A percentile compares a stretch with the other conserved stretches of the same genome.
Evolutionary conservation across 768 basidiomycete species (phyloP).

Genomic region (Tricholoma hemisulphureum): DNA sequence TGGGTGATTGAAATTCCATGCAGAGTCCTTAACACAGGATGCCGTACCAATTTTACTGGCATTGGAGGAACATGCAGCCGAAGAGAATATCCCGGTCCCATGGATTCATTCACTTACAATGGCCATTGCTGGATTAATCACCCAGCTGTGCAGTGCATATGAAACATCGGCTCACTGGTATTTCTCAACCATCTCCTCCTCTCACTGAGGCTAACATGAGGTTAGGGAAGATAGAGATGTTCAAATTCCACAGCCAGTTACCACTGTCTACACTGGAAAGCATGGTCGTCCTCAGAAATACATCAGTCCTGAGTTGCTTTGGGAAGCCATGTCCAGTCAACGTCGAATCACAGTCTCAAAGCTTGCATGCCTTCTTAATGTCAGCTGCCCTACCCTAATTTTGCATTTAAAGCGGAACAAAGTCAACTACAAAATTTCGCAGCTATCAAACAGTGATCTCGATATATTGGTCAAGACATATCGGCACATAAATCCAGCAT

Average conservation of each 20-base stretch:
- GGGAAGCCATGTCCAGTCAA: not conserved
- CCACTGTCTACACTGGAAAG: not conserved
- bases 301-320: not conserved
- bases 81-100: not conserved
- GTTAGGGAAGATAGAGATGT: not conserved
- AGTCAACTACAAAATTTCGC: too few relatives aligned
- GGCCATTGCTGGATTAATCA: not conserved
- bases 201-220: not conserved
- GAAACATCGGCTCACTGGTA: not conserved
- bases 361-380: too few relatives aligned
- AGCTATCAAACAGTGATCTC: not conserved
- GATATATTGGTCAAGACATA: too few relatives aligned
- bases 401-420: not conserved
- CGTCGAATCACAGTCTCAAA: not conserved
- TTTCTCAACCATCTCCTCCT: not conserved
- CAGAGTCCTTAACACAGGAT: not conserved
- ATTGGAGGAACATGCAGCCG: not conserved
- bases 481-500: constrained; percentile 15
- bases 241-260: not conserved
- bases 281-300: not conserved
- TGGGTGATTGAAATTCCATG: not conserved
- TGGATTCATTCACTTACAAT: constrained; percentile 1
- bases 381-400: not conserved
- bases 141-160: not conserved
- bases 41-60: not conserved